Conservation (phyloP, 2,329 filamentous ascomycete genomes). For the Colletotrichum gloeosporioides region DNA sequence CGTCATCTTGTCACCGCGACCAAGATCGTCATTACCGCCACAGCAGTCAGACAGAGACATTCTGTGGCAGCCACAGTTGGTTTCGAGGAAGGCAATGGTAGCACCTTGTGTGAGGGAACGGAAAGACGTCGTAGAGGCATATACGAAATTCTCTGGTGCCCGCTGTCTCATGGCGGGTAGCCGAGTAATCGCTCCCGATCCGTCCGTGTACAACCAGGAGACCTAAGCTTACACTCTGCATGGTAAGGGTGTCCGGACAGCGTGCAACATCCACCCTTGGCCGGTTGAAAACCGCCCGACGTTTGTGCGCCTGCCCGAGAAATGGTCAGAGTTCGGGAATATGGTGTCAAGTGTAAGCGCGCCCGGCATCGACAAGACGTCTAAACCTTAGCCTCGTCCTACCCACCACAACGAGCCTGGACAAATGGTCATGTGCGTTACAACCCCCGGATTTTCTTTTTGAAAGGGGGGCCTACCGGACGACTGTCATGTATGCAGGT, state of each 20-base stretch:
- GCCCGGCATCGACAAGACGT: neutral
- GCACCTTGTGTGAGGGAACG: neutral
- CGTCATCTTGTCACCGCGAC: neutral
- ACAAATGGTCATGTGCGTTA: neutral
- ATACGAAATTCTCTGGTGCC: neutral
- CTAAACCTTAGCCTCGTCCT: neutral
- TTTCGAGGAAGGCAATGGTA: neutral
- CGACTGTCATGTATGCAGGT: neutral
- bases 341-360: neutral
- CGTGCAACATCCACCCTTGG: neutral
- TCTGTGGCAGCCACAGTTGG: conserved; percentile 4
- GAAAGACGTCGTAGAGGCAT: neutral
- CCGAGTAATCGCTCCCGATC: neutral
- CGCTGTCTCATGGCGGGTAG: neutral
- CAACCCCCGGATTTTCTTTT: conserved; percentile 4
- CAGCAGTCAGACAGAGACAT: conserved; percentile 2
- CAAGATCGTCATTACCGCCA: neutral
- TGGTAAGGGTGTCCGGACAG: neutral
- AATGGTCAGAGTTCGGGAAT: neutral
- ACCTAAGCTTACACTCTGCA: neutral
- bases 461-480: neutral
- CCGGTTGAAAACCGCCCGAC: neutral
- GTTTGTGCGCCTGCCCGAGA: neutral
- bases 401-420: neutral
- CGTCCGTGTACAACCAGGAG: neutral